phyloP scores from a whole-genome alignment of 345 rosid genomes.

The Sonneratia alba region DNA sequence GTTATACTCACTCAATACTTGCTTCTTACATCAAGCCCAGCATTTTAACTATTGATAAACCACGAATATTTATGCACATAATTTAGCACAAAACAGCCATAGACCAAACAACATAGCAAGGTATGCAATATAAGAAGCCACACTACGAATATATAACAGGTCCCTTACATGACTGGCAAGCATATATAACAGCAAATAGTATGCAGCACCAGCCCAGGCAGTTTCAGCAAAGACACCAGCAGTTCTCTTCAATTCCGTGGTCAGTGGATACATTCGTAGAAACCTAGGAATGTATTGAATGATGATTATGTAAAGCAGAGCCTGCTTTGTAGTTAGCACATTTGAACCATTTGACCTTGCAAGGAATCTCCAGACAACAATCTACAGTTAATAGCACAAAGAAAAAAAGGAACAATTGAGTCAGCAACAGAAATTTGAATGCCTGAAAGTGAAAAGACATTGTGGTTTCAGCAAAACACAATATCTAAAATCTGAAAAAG shows the following conservation, averaged over 20 bases:
- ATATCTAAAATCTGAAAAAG: neutral
- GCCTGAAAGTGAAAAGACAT: neutral
- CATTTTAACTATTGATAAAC: neutral
- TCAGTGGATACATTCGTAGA: conserved; percentile 57
- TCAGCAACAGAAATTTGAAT: neutral
- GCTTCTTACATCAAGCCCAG: neutral
- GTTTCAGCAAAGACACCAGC: conserved; percentile 95
- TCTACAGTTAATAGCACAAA: conserved; percentile 29
- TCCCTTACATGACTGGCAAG: conserved; percentile 94
- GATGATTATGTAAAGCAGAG: conserved; percentile 55
- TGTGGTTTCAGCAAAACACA: neutral
- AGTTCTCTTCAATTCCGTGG: conserved; percentile 87
- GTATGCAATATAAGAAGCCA: neutral
- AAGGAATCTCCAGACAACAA: conserved; percentile 83
- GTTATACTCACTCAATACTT: neutral
- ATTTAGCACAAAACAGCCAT: neutral
- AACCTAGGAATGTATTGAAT: conserved; percentile 69
- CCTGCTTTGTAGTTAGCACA: conserved; percentile 68
- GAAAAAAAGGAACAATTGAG: neutral
- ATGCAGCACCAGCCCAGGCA: conserved; percentile 98
- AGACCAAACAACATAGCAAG: neutral
- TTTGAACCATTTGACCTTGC: conserved; percentile 56
- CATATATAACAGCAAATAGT: conserved; percentile 84
- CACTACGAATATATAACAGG: neutral
- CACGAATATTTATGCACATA: neutral